These are phyloP conservation scores for Bromus sterilis DNA, from an alignment of 176 grass and related monocot species.

Conservation along the genomic window DNA sequence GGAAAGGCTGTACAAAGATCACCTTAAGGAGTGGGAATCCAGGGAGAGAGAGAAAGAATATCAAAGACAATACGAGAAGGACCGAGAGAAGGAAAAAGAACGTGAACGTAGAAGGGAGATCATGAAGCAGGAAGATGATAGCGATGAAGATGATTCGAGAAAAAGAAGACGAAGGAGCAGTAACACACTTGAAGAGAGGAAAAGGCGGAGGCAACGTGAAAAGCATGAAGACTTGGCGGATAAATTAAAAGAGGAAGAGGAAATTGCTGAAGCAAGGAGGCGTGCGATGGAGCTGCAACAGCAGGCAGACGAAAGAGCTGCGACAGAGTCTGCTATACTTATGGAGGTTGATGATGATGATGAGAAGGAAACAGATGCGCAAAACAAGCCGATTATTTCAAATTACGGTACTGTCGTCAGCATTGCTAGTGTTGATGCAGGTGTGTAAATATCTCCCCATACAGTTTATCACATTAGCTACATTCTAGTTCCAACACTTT, in stretches of 20 bases:
- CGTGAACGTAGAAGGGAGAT: conserved; percentile 79
- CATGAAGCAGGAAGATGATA: conserved; percentile 84
- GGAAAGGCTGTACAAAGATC: conserved; percentile 68
- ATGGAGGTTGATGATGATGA: conserved; percentile 64
- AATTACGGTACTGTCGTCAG: conserved; percentile 23
- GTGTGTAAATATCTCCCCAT: conserved; percentile 22
- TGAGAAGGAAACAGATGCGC: conserved; percentile 41
- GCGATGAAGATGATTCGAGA: conserved; percentile 80
- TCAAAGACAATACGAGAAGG: conserved; percentile 72
- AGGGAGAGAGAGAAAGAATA: conserved; percentile 93
- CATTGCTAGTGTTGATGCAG: conserved; percentile 25
- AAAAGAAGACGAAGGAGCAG: conserved; percentile 73
- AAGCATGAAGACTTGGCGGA: conserved; percentile 82
- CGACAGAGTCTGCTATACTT: conserved; percentile 31
- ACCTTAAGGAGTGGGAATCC: conserved; percentile 85
- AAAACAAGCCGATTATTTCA: conserved; percentile 27
- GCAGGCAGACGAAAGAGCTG: conserved; percentile 51
- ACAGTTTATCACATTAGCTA: not conserved
- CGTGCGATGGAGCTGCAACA: conserved; percentile 48
- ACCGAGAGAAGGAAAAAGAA: conserved; percentile 76
- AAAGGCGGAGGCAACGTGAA: conserved; percentile 78
- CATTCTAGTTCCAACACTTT: not conserved
- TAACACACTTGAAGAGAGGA: conserved; percentile 54
- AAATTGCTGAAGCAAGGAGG: conserved; percentile 76
- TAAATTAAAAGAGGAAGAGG: conserved; percentile 74